A percentile compares a stretch with the other conserved stretches of the same genome.
phyloP scores from a whole-genome alignment of 2,329 filamentous ascomycete genomes.

The Scleromitrula shiraiana region DNA sequence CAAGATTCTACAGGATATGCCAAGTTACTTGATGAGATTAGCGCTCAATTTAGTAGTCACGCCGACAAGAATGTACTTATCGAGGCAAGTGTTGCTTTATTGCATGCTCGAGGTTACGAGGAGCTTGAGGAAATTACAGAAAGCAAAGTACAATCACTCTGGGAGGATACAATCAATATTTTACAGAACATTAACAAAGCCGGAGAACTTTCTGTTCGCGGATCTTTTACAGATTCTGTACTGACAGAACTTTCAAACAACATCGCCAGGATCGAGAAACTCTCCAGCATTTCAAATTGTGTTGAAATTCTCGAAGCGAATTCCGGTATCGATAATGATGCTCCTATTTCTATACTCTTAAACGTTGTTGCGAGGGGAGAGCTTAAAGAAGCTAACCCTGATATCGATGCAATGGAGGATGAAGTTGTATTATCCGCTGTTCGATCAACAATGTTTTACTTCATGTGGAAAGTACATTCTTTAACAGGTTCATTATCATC shows the following conservation, averaged over 20 bases:
- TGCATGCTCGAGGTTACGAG: constrained; percentile 79
- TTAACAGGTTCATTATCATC: constrained; percentile 46
- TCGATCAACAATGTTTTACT: constrained; percentile 75
- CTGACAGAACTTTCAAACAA: constrained; percentile 66
- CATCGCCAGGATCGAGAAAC: constrained; percentile 70
- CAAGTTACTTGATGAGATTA: constrained; percentile 80
- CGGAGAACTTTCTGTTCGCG: constrained; percentile 63
- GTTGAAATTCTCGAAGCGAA: constrained; percentile 63
- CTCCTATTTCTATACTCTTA: constrained; percentile 61
- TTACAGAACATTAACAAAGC: constrained; percentile 57
- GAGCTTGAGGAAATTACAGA: constrained; percentile 83
- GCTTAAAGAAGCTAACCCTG: constrained; percentile 55
- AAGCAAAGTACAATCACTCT: constrained; percentile 69
- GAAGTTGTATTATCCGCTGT: constrained; percentile 69
- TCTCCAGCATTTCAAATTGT: constrained; percentile 73
- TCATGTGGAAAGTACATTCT: constrained; percentile 81
- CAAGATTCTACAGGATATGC: constrained; percentile 78
- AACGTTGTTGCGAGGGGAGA: constrained; percentile 67
- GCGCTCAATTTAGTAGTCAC: constrained; percentile 89
- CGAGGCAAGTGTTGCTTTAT: constrained; percentile 73
- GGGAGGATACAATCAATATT: constrained; percentile 74
- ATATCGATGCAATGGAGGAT: constrained; percentile 70
- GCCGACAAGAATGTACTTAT: constrained; percentile 76
- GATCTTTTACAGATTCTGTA: constrained; percentile 55
- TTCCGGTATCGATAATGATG: constrained; percentile 37